A percentile compares a stretch with the other conserved stretches of the same genome.
Conservation (phyloP, 108 stramenopile genomes). For the Pseudonitzschia pungens region DNA sequence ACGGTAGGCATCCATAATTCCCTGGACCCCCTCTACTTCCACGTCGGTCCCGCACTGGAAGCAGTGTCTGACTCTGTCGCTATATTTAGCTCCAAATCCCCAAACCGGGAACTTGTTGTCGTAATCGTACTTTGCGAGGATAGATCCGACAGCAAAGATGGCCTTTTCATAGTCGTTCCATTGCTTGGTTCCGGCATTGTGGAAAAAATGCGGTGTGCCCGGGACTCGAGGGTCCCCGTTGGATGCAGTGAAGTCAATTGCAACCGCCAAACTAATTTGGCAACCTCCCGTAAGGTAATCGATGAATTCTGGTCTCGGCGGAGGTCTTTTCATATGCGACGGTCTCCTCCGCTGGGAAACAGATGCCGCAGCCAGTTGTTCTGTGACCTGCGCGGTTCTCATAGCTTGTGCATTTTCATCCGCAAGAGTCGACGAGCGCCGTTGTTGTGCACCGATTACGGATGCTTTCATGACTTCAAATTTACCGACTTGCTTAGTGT, state of each 20-base stretch:
- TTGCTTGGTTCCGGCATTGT: conserved; percentile 55
- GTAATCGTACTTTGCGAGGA: conserved; percentile 84
- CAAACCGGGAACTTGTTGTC: conserved; percentile 87
- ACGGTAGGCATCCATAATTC: conserved; percentile 86
- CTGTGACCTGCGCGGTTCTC: not conserved
- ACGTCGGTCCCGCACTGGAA: conserved; percentile 74
- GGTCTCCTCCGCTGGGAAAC: too few species aligned
- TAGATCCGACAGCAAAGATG: conserved; percentile 70
- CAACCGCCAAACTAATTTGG: conserved; percentile 76
- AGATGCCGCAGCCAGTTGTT: not conserved
- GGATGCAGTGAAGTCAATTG: conserved; percentile 92
- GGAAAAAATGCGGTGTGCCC: conserved; percentile 79
- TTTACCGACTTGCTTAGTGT: conserved; percentile 23
- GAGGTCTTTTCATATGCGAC: conserved; percentile 1
- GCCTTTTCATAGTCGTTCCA: conserved; percentile 87
- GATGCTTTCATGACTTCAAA: conserved; percentile 40
- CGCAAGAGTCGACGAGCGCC: too few species aligned
- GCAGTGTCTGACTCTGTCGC: conserved; percentile 76
- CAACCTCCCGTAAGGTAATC: conserved; percentile 78
- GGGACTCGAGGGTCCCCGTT: conserved; percentile 85
- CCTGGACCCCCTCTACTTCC: conserved; percentile 80
- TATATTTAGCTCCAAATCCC: conserved; percentile 96
- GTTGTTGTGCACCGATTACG: conserved; percentile 19
- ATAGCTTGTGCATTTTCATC: not conserved
- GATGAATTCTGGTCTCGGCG: conserved; percentile 52